Conservation (phyloP, 1,284 basidiomycete species). For the Schizophyllum commune region DNA sequence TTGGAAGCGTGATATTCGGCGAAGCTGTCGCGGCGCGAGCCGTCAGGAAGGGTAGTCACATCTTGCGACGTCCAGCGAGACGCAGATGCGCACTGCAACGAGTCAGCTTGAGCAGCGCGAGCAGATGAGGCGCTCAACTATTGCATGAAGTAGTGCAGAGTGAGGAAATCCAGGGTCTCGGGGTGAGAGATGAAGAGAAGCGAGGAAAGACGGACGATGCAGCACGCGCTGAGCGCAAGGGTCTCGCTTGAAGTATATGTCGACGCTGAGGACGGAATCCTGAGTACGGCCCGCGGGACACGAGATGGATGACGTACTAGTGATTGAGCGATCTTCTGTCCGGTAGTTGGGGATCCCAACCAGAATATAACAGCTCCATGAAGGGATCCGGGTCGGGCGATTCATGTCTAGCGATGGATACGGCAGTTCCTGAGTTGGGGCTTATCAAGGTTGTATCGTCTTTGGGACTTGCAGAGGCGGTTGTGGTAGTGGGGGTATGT, state of each 20-base stretch:
- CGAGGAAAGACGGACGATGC: conserved; percentile 70
- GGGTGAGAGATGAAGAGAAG: conserved; percentile 68
- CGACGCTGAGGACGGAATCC: conserved; percentile 42
- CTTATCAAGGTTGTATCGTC: not conserved
- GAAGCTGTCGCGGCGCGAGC: conserved; percentile 67
- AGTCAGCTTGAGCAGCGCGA: conserved; percentile 8
- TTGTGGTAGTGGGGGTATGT: not conserved
- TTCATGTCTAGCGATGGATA: conserved; percentile 11
- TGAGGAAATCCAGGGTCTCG: conserved; percentile 74
- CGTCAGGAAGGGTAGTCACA: conserved; percentile 58
- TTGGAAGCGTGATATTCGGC: conserved; percentile 80
- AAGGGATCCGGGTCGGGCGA: conserved; percentile 35
- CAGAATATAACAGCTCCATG: conserved; percentile 59
- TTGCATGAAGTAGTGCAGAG: conserved; percentile 74
- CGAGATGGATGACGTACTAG: conserved; percentile 44
- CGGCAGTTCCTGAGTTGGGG: conserved; percentile 1
- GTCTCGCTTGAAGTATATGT: conserved; percentile 76
- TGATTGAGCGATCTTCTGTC: conserved; percentile 63
- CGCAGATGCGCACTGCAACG: conserved; percentile 66
- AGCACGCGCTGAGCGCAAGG: conserved; percentile 75
- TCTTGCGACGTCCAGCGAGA: conserved; percentile 74
- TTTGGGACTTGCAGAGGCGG: not conserved
- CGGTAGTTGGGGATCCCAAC: conserved; percentile 78
- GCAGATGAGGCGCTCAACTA: conserved; percentile 34
- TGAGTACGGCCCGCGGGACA: conserved; percentile 5